These are phyloP conservation scores for Cladosporium sp. DNA, from an alignment of 2,329 filamentous ascomycete species.

Conservation along the genomic window DNA sequence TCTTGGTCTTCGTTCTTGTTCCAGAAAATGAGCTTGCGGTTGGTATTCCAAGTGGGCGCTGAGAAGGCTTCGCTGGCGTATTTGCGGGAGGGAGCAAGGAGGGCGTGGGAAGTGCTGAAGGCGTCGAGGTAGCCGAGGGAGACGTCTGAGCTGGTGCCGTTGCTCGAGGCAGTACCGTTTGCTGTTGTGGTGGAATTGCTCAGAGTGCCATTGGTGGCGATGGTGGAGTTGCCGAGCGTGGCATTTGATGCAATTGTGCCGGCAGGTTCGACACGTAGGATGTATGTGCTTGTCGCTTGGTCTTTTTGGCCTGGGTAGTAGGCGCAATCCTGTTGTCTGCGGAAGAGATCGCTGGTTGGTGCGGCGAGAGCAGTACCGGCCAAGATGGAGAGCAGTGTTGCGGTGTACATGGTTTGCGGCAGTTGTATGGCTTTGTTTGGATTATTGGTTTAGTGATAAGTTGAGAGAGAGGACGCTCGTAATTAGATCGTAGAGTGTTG, in stretches of 20 bases:
- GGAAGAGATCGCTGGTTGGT: neutral
- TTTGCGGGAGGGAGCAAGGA: slow-evolving; percentile 3
- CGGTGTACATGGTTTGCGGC: slow-evolving; percentile 1
- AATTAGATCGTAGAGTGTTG: neutral
- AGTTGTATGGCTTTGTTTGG: no score
- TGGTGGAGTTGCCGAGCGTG: neutral
- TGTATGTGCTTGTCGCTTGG: slow-evolving; percentile 10
- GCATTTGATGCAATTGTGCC: neutral
- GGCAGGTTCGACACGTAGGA: slow-evolving; percentile 11
- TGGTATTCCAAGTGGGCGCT: slow-evolving; percentile 11
- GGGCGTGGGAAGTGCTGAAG: slow-evolving; percentile 10
- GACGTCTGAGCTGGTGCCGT: neutral
- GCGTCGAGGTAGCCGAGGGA: slow-evolving; percentile 13
- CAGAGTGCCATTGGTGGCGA: neutral
- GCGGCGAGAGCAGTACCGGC: slow-evolving; percentile 1
- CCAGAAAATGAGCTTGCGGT: slow-evolving; percentile 11
- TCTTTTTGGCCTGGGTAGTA: slow-evolving; percentile 5
- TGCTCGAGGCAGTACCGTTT: neutral
- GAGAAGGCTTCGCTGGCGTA: slow-evolving; percentile 12
- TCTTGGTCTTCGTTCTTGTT: neutral
- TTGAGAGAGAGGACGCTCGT: neutral
- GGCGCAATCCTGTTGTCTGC: slow-evolving; percentile 11
- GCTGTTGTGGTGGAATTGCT: neutral
- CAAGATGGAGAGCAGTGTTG: neutral
- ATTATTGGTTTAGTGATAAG: no score